Evolutionary conservation across 768 basidiomycete genomes (phyloP), one percentile per base, ranked within the genome.

Genomic region (Neoboletus magnificus): DNA sequence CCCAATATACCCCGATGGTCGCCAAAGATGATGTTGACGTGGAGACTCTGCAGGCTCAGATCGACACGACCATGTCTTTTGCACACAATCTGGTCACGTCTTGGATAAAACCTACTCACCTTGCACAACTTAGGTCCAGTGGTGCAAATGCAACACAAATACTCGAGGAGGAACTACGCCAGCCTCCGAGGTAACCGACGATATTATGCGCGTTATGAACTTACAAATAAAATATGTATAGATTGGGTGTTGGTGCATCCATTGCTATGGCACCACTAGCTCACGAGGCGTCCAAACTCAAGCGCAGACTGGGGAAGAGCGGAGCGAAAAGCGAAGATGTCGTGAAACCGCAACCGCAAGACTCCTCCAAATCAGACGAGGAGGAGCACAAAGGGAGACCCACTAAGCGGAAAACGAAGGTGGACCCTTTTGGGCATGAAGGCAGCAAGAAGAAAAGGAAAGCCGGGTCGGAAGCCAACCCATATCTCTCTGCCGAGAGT

Each of bases 51-150:
- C 90, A 91, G 69, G 89, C 89, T n/a, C 87, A 87, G 72, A 84
- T 91, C 50, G 87, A 92, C 70, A 73, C 89, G 63, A 84, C 89
- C 22, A 83, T 91, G 82, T 85, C 89, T 6, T 82, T 85, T 70
- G 83, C 86, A 2, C 82, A 91, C 59, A 77, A 82, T 66, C 77
- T 91, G 62, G 82, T 89, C 42, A 78, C 86, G 22, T 87, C 90
- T 52, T 92, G 90, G 90, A 76, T 92, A 61, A 82, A 83, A 61
- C 80, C 86, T 32, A 72, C 76, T 37, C 62, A 67, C n/a, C 74
- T 73, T 52, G 66, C 76, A 42, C 66, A 75, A 27, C 71, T 66
- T 54, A 72, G 65, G 58, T 71, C 74, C 22, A 48, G 52, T 35
- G 36, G 45, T 20, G 23, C 39, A 20, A 72, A 78, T 53, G 56